These are phyloP conservation scores for Pulveroboletus sp. DNA, from an alignment of 768 basidiomycete species.

Conservation along the genomic window DNA sequence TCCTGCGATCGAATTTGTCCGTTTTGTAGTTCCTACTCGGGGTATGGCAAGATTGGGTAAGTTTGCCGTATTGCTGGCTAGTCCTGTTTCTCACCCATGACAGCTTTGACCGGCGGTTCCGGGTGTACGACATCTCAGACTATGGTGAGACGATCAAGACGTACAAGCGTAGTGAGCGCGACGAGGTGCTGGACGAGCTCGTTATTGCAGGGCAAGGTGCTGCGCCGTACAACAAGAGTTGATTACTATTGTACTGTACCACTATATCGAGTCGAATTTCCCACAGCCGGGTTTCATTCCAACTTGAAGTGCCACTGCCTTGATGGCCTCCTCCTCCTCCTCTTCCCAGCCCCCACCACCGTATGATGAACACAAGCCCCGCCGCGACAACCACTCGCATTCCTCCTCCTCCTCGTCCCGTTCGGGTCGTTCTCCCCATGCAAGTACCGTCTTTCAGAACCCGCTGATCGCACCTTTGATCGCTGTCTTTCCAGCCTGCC, in stretches of 20 bases:
- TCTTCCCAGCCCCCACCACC: constrained; percentile 10
- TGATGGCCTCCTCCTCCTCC: constrained; percentile 21
- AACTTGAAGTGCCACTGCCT: not conserved
- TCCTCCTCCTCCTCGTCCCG: constrained; percentile 34
- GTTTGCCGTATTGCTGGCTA: constrained; percentile 22
- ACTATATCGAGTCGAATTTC: constrained; percentile 13
- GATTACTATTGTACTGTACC: too few relatives aligned
- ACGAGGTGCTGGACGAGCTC: constrained; percentile 63
- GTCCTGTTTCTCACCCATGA: not conserved
- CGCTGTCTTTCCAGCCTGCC: constrained; percentile 47
- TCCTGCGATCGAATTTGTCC: not conserved
- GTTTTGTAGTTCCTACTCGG: constrained; percentile 66
- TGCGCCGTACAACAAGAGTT: constrained; percentile 30
- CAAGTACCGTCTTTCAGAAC: constrained; percentile 13
- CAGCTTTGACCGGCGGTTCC: constrained; percentile 88
- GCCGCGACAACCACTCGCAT: constrained; percentile 52
- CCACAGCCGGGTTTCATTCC: constrained; percentile 8
- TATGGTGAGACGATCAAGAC: constrained; percentile 92
- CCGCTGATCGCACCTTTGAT: constrained; percentile 6
- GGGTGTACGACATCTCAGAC: constrained; percentile 83
- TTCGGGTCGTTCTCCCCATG: constrained; percentile 22
- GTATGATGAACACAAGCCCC: constrained; percentile 39
- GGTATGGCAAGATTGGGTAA: constrained; percentile 75
- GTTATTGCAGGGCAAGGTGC: constrained; percentile 52
- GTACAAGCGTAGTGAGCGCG: constrained; percentile 77